These are phyloP conservation scores for Urochloa ruziziensis DNA, from an alignment of 176 grass and related monocot genomes.

Conservation along the genomic window DNA sequence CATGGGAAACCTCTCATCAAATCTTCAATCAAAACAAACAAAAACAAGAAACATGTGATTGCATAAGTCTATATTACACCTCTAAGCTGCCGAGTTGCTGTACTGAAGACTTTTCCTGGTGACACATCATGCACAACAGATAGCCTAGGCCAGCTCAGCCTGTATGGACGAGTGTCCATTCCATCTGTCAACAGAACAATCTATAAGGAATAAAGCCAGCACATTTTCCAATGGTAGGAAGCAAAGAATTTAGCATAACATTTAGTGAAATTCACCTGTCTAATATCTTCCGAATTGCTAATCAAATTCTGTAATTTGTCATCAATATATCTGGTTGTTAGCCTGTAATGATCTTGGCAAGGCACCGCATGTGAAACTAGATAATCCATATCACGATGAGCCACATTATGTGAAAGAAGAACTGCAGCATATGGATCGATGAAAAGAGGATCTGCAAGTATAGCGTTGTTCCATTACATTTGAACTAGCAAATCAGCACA, in stretches of 20 bases:
- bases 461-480: constrained; percentile 9
- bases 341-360: constrained; percentile 45
- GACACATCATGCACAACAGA: constrained; percentile 81
- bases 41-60: not conserved
- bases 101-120: constrained; percentile 54
- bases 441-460: constrained; percentile 75
- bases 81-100: constrained; percentile 59
- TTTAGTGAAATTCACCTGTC: constrained; percentile 69
- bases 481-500: not conserved
- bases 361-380: constrained; percentile 25
- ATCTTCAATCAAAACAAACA: constrained; percentile 9
- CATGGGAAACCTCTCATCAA: not conserved
- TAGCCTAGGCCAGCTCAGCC: constrained; percentile 76
- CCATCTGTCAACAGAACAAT: constrained; percentile 98
- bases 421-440: constrained; percentile 79
- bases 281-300: constrained; percentile 54
- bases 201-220: constrained; percentile 77
- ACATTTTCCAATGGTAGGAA: constrained; percentile 12
- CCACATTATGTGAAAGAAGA: constrained; percentile 54
- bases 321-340: constrained; percentile 81
- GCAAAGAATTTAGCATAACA: constrained; percentile 11
- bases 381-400: constrained; percentile 23
- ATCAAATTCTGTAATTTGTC: constrained; percentile 66
- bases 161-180: constrained; percentile 95
- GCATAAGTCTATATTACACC: constrained; percentile 35